Base-by-base conservation (phyloP, 225 moss, liverwort and hornwort species). In the Pleurozium schreberi region DNA sequence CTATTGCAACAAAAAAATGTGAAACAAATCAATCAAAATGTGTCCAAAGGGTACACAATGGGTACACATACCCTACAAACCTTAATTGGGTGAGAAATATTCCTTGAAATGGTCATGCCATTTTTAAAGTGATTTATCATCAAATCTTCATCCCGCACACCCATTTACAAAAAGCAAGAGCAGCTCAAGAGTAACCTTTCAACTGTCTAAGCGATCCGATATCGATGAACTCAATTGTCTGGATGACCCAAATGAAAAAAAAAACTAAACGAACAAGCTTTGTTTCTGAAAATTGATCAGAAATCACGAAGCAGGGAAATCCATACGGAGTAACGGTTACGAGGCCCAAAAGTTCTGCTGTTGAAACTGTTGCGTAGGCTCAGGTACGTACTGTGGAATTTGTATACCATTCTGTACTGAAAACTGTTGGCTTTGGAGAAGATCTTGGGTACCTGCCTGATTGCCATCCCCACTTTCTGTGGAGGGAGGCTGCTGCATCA, bases 321-420 rank as follows among this genome's bases (percentile, higher is more conserved):
- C 36, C 45, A 58, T 45, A 25, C 30, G 34, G 14, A 38, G 23
- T 31, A n/a, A 80, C 40, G 40, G 45, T 90, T 77, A 90, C 20
- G 91, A 90, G 49, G 93, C 76, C 91, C 93, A 93, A 84, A 88
- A 90, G 65, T 84, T 88, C 88, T 91, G 91, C 86, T 89, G 90
- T 50, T 90, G 88, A 79, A 75, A 88, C 80, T 91, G 88, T 63
- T 91, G 93, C 88, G 82, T 83, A 75, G 91, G 90, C 87, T 92
- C 87, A 84, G 91, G 88, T 50, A 90, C 83, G 22, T 92, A 86
- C 65, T 86, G 90, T 43, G 86, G 88, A 65, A 79, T 64, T 73
- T 87, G 90, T 12, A 84, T 17, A 65, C 84, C 88, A 86, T 81
- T 90, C 58, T 90, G 89, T 28, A 83, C 77, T 52, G 89, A 68